Conservation (phyloP, 306 rosid genomes). For the Cicer bijugum region DNA sequence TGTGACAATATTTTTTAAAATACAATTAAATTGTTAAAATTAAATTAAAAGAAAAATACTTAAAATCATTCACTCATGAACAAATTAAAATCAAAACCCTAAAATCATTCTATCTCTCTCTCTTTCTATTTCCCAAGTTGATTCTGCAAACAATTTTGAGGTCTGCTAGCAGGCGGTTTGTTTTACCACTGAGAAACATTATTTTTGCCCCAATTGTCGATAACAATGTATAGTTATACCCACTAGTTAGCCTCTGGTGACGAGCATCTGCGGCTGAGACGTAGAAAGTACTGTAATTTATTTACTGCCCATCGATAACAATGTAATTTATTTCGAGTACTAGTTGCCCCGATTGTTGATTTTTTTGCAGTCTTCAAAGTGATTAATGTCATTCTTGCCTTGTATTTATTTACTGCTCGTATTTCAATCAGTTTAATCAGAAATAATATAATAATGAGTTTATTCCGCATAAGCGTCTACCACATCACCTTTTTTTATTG, state of each 20-base stretch:
- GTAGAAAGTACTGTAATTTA: background rate
- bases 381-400: background rate
- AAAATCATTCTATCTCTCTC: no score
- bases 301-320: background rate
- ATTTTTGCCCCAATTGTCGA: slow-evolving; percentile 16
- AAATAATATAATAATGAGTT: no score
- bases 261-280: background rate
- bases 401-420: background rate
- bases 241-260: background rate
- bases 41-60: no score
- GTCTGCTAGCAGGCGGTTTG: slow-evolving; percentile 13
- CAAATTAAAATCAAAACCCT: no score
- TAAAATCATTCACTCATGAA: no score
- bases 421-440: no score
- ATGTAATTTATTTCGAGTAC: no score
- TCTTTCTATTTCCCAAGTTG: slow-evolving; percentile 5
- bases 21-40: no score
- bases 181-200: background rate
- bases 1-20: no score
- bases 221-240: background rate
- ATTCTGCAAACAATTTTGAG: slow-evolving; percentile 43
- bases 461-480: no score
- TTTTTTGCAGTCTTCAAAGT: background rate
- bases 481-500: no score
- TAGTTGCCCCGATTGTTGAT: no score